A percentile compares a stretch with the other conserved stretches of the same genome.
Conservation (phyloP, 495 filamentous ascomycete genomes). For the Sordaria brevicollis region DNA sequence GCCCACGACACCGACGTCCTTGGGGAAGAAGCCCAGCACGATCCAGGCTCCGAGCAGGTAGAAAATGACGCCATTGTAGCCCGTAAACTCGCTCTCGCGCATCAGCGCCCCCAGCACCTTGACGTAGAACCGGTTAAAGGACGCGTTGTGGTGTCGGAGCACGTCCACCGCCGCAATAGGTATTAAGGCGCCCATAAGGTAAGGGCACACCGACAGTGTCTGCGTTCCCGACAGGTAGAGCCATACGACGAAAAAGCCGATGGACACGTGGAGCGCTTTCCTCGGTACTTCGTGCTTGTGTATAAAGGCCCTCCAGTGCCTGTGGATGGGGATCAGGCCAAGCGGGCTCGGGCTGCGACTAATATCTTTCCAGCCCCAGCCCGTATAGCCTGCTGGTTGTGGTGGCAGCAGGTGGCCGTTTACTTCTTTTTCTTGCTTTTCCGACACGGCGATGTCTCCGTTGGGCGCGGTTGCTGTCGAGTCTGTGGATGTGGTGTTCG, state of each 20-base stretch:
- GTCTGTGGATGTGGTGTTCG: neutral
- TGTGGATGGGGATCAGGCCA: constrained; percentile 90
- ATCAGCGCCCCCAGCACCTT: constrained; percentile 76
- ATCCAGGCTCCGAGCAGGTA: constrained; percentile 86
- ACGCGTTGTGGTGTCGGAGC: constrained; percentile 66
- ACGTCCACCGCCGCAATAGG: constrained; percentile 79
- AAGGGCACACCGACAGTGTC: constrained; percentile 64
- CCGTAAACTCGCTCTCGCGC: constrained; percentile 86
- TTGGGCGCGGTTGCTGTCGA: constrained; percentile 5
- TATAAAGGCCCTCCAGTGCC: constrained; percentile 58
- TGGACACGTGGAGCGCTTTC: constrained; percentile 78
- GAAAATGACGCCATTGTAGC: constrained; percentile 94
- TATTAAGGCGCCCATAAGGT: constrained; percentile 71
- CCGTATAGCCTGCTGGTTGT: constrained; percentile 32
- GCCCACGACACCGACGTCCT: constrained; percentile 85
- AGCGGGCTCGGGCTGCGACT: constrained; percentile 84
- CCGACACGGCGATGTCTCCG: neutral
- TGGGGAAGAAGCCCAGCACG: constrained; percentile 78
- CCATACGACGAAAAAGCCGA: constrained; percentile 82
- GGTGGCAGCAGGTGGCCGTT: constrained; percentile 69
- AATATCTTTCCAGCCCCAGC: constrained; percentile 65
- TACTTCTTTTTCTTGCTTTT: constrained; percentile 10
- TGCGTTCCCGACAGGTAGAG: constrained; percentile 73
- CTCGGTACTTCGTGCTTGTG: constrained; percentile 71
- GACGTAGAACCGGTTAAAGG: constrained; percentile 83